phyloP scores from a whole-genome alignment of 2,329 filamentous ascomycete species.

The Mycocentrospora acerina region DNA sequence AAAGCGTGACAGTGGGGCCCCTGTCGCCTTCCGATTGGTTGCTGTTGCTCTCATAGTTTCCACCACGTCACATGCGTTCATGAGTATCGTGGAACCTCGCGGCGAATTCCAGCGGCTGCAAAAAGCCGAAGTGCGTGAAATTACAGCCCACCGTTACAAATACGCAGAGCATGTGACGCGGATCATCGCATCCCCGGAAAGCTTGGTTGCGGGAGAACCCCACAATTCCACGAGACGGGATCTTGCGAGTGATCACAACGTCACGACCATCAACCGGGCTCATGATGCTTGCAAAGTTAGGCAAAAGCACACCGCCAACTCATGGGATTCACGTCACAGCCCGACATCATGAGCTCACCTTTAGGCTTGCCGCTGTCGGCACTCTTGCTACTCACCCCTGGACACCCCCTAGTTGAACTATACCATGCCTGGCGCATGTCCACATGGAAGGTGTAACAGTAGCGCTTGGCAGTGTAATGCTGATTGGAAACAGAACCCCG shows the following conservation, averaged over 20 bases:
- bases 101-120: too few species aligned
- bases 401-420: not conserved
- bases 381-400: not conserved
- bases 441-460: not conserved
- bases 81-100: too few species aligned
- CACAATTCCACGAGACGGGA: conserved; percentile 8
- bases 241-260: conserved; percentile 15
- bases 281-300: conserved; percentile 9
- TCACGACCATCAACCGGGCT: conserved; percentile 12
- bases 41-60: too few species aligned
- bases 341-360: conserved; percentile 1
- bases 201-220: conserved; percentile 8
- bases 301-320: not conserved
- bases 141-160: conserved; percentile 1
- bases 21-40: too few species aligned
- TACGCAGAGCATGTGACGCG: conserved; percentile 12
- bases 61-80: too few species aligned
- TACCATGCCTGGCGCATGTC: not conserved
- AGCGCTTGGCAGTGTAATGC: too few species aligned
- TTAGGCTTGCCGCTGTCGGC: not conserved
- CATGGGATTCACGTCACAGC: not conserved
- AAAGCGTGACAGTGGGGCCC: too few species aligned
- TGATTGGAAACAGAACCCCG: not conserved
- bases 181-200: conserved; percentile 4
- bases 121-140: not conserved